Conservation (phyloP, 208 protist species). For the Leishmania lainsoni region DNA sequence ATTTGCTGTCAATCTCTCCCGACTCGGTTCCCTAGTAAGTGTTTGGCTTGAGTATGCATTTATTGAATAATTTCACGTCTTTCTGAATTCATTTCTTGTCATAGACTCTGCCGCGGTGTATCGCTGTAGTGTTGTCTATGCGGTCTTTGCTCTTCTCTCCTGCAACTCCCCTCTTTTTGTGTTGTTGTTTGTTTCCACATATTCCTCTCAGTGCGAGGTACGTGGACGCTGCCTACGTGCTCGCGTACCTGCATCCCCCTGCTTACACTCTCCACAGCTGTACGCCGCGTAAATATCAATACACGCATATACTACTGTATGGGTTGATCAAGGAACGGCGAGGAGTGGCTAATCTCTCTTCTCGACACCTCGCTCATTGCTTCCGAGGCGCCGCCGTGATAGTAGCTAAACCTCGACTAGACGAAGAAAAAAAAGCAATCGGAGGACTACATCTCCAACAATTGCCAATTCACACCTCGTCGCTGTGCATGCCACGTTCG, state of each 20-base stretch:
- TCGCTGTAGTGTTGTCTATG: neutral
- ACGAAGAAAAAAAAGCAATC: neutral
- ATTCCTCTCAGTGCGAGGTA: too few relatives aligned
- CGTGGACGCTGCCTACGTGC: too few relatives aligned
- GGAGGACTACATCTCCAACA: neutral
- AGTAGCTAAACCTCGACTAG: neutral
- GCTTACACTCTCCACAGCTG: neutral
- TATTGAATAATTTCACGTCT: too few relatives aligned
- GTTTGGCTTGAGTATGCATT: too few relatives aligned
- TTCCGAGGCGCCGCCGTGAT: neutral
- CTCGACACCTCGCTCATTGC: neutral
- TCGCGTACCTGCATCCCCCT: too few relatives aligned
- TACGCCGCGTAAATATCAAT: neutral
- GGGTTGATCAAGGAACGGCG: neutral
- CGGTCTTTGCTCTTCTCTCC: too few relatives aligned
- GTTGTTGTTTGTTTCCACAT: too few relatives aligned
- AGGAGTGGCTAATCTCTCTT: neutral
- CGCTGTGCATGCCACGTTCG: neutral
- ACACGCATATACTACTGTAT: neutral
- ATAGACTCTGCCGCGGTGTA: too few relatives aligned
- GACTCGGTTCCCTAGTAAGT: neutral
- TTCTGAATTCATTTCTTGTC: too few relatives aligned
- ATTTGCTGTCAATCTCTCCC: neutral
- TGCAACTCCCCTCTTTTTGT: too few relatives aligned
- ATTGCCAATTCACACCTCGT: neutral